Percentiles rank a stretch among this genome's conserved stretches.
phyloP scores from a whole-genome alignment of 306 rosid species.

The Quercus wislizeni region DNA sequence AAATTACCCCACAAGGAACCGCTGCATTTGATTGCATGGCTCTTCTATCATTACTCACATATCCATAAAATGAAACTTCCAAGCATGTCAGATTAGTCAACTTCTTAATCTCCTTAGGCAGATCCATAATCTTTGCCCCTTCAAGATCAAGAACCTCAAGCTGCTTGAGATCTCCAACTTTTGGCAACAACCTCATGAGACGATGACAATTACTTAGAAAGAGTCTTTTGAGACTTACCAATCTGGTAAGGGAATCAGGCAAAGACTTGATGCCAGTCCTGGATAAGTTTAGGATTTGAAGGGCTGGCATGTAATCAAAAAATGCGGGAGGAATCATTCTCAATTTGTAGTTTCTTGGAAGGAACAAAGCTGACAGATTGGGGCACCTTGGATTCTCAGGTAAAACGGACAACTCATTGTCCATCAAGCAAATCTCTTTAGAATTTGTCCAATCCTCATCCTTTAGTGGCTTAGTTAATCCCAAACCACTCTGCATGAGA shows the following conservation, averaged over 20 bases:
- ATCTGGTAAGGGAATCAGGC: neutral
- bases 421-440: neutral
- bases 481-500: neutral
- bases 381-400: constrained; percentile 6
- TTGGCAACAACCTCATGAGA: neutral
- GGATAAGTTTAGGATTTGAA: constrained; percentile 18
- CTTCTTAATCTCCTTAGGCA: constrained; percentile 1
- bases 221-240: neutral
- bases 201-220: constrained; percentile 11
- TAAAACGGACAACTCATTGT: constrained; percentile 17
- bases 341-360: constrained; percentile 17
- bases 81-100: constrained; percentile 4
- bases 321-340: neutral
- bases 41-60: neutral
- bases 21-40: neutral
- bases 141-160: constrained; percentile 28
- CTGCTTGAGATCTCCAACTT: constrained; percentile 4
- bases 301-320: constrained; percentile 16
- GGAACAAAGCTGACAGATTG: neutral
- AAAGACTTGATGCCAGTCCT: constrained; percentile 9
- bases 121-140: constrained; percentile 8
- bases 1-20: constrained; percentile 3
- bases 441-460: neutral
- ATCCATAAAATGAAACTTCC: constrained; percentile 14
- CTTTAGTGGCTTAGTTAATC: constrained; percentile 7